Evolutionary conservation across 768 basidiomycete species (phyloP).

Genomic region (Pisolithus marmoratus): DNA sequence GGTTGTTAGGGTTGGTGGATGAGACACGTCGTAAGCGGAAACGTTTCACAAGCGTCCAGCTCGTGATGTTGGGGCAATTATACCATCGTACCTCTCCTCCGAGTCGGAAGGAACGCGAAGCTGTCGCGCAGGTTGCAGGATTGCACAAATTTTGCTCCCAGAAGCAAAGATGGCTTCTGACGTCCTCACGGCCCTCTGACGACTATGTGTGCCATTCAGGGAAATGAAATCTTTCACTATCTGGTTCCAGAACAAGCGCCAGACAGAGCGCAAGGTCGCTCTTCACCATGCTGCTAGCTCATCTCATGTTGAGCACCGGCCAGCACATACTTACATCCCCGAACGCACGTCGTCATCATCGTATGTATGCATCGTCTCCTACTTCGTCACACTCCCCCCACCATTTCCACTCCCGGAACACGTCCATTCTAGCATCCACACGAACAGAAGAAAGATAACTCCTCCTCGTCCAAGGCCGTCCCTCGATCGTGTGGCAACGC

Average conservation of each 20-base stretch:
- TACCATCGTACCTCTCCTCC: conserved; percentile 71
- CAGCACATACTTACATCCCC: conserved; percentile 3
- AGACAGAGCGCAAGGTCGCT: conserved; percentile 50
- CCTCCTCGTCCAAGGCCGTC: conserved; percentile 27
- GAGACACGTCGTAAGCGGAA: conserved; percentile 68
- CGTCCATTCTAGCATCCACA: conserved; percentile 15
- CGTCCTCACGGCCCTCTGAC: neutral
- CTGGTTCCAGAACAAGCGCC: conserved; percentile 32
- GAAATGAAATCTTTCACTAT: conserved; percentile 33
- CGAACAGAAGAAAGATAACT: conserved; percentile 25
- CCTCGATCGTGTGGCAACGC: conserved; percentile 26
- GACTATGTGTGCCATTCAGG: conserved; percentile 12
- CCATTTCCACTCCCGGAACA: conserved; percentile 35
- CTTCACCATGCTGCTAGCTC: conserved; percentile 31
- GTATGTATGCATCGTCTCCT: conserved; percentile 18
- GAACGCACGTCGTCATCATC: conserved; percentile 13
- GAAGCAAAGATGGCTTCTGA: conserved; percentile 6
- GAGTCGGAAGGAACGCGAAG: conserved; percentile 67
- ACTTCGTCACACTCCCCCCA: conserved; percentile 25
- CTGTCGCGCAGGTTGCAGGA: conserved; percentile 50
- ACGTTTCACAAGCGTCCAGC: conserved; percentile 62
- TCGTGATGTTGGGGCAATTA: conserved; percentile 67
- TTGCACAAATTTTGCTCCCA: conserved; percentile 40
- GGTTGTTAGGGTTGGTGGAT: too few relatives aligned
- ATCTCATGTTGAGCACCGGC: conserved; percentile 15